phyloP scores from a whole-genome alignment of 306 rosid species.

The Clitoria ternatea region DNA sequence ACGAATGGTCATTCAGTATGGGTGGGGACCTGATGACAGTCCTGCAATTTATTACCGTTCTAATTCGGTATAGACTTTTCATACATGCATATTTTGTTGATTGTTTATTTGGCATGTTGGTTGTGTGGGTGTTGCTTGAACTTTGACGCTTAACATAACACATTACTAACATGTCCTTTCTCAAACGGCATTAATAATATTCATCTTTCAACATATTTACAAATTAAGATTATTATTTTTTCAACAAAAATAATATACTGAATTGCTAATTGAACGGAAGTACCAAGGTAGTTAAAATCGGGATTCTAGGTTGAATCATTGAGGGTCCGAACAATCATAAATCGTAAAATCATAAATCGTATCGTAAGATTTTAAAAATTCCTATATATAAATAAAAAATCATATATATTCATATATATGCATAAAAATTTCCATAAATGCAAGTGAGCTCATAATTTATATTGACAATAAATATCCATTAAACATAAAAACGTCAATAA shows the following conservation, averaged over 20 bases:
- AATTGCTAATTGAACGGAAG: background rate
- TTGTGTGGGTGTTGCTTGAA: constrained; percentile 4
- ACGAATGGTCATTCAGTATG: constrained; percentile 92
- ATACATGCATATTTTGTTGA: constrained; percentile 21
- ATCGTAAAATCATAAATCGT: too few species aligned
- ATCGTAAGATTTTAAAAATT: too few species aligned
- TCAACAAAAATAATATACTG: background rate
- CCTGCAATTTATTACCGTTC: constrained; percentile 81
- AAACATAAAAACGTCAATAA: too few species aligned
- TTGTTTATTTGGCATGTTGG: background rate
- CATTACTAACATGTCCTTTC: background rate
- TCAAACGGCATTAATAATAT: background rate
- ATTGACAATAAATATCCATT: too few species aligned
- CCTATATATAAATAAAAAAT: too few species aligned
- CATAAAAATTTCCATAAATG: too few species aligned
- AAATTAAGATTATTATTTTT: background rate
- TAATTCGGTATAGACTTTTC: constrained; percentile 70
- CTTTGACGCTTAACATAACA: background rate
- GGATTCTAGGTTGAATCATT: too few species aligned
- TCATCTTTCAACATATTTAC: background rate
- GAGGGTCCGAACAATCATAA: too few species aligned
- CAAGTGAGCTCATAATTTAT: too few species aligned
- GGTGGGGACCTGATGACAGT: constrained; percentile 99
- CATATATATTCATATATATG: too few species aligned
- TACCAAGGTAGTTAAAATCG: too few species aligned